Percentiles rank a stretch among this genome's conserved stretches.
Evolutionary conservation across 768 basidiomycete species (phyloP).

Genomic region (Paxillus rubicundulus): DNA sequence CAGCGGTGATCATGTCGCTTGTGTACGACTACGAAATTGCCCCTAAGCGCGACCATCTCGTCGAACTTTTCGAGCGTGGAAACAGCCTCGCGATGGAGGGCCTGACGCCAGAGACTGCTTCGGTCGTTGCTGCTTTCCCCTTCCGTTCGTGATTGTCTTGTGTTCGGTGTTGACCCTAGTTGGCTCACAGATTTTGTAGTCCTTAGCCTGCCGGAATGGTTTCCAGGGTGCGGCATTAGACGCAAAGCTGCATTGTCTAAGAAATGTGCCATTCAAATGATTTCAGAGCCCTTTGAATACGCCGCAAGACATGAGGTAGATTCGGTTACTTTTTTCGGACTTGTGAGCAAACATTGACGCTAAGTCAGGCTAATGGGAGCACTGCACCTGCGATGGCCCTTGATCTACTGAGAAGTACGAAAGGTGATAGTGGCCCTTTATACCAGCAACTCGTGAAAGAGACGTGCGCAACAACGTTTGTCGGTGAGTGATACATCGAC

Average conservation of each 20-base stretch:
- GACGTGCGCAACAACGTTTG: slow-evolving; percentile 9
- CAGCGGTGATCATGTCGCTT: slow-evolving; percentile 26
- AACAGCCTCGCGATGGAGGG: slow-evolving; percentile 12
- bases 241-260: slow-evolving; percentile 13
- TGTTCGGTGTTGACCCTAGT: background rate
- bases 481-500: slow-evolving; percentile 12
- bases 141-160: slow-evolving; percentile 11
- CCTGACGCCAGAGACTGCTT: slow-evolving; percentile 15
- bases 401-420: slow-evolving; percentile 4
- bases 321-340: background rate
- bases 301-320: slow-evolving; percentile 12
- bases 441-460: slow-evolving; percentile 12
- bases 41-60: slow-evolving; percentile 35
- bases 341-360: background rate
- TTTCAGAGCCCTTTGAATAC: slow-evolving; percentile 15
- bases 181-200: slow-evolving; percentile 8
- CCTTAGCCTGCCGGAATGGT: slow-evolving; percentile 23
- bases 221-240: slow-evolving; percentile 28
- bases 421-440: slow-evolving; percentile 3
- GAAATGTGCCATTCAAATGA: slow-evolving; percentile 7
- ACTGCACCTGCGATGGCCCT: slow-evolving; percentile 11
- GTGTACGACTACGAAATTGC: slow-evolving; percentile 40
- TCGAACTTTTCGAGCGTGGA: slow-evolving; percentile 37
- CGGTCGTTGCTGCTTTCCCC: slow-evolving; percentile 19
- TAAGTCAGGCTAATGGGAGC: slow-evolving; percentile 10